Conservation (phyloP, 495 filamentous ascomycete species). For the Penicillium riverlandense region DNA sequence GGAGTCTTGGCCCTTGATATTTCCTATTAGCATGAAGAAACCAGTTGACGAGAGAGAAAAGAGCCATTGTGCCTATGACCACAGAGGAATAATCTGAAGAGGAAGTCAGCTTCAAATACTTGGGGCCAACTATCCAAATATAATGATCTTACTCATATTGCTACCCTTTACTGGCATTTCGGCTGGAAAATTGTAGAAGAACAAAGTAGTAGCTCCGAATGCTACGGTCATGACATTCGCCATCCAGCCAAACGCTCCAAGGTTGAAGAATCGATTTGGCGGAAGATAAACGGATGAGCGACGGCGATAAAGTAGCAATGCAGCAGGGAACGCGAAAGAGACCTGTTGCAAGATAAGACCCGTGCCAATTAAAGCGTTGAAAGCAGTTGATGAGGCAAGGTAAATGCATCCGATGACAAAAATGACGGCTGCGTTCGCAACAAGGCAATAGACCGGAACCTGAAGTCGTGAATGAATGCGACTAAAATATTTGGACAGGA, state of each 20-base stretch:
- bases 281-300: constrained; percentile 3
- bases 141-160: constrained; percentile 7
- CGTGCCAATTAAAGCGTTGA: constrained; percentile 13
- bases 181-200: constrained; percentile 14
- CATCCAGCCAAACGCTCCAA: constrained; percentile 9
- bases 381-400: constrained; percentile 16
- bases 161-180: constrained; percentile 6
- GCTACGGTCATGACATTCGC: constrained; percentile 6
- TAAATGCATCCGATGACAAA: constrained; percentile 22
- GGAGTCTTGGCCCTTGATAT: constrained; percentile 9
- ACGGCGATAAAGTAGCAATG: constrained; percentile 6
- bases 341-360: constrained; percentile 13
- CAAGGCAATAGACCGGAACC: constrained; percentile 14
- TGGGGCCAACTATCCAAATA: too few relatives aligned
- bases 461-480: constrained; percentile 9
- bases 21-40: constrained; percentile 1
- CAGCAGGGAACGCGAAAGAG: constrained; percentile 9
- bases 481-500: constrained; percentile 10
- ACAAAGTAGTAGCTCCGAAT: constrained; percentile 6
- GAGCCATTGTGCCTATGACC: constrained; percentile 4
- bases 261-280: neutral
- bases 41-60: constrained; percentile 7
- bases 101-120: too few relatives aligned
- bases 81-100: constrained; percentile 4
- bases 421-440: constrained; percentile 10